Conservation (phyloP, 495 filamentous ascomycete genomes). For the Penicillium desertorum region DNA sequence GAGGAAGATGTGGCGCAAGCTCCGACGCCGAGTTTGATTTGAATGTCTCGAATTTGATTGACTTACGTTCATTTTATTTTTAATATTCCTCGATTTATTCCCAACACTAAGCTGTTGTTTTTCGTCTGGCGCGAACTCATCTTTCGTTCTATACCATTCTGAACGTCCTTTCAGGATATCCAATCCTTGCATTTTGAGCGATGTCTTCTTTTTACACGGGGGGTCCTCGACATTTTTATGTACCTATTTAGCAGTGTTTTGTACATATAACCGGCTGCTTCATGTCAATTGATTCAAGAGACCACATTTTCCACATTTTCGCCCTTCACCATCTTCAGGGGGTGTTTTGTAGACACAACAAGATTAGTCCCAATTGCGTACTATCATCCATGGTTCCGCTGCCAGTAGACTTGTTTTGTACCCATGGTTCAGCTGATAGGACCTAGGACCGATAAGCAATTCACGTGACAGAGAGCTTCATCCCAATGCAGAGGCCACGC, state of each 20-base stretch:
- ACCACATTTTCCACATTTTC: background rate
- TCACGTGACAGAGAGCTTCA: conserved; percentile 38
- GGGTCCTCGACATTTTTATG: background rate
- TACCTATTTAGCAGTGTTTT: conserved; percentile 19
- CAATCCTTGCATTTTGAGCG: conserved; percentile 18
- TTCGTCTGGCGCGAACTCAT: conserved; percentile 19
- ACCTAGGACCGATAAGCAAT: conserved; percentile 23
- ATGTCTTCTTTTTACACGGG: conserved; percentile 6
- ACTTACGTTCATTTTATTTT: conserved; percentile 9
- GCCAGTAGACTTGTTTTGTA: background rate
- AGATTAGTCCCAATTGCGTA: background rate
- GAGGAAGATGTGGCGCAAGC: conserved; percentile 56
- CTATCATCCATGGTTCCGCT: conserved; percentile 5
- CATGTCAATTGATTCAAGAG: background rate
- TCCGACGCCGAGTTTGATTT: conserved; percentile 35
- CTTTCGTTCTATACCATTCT: conserved; percentile 10
- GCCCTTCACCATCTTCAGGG: background rate
- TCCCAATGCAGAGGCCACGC: conserved; percentile 30
- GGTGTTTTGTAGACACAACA: background rate
- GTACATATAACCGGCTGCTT: conserved; percentile 19
- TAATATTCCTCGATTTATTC: conserved; percentile 1
- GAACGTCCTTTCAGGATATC: conserved; percentile 1
- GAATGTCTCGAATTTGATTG: conserved; percentile 13
- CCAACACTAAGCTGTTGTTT: conserved; percentile 6
- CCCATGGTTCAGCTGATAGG: conserved; percentile 7